Conservation (phyloP, 768 basidiomycete genomes). For the Crepidotus variabilis region DNA sequence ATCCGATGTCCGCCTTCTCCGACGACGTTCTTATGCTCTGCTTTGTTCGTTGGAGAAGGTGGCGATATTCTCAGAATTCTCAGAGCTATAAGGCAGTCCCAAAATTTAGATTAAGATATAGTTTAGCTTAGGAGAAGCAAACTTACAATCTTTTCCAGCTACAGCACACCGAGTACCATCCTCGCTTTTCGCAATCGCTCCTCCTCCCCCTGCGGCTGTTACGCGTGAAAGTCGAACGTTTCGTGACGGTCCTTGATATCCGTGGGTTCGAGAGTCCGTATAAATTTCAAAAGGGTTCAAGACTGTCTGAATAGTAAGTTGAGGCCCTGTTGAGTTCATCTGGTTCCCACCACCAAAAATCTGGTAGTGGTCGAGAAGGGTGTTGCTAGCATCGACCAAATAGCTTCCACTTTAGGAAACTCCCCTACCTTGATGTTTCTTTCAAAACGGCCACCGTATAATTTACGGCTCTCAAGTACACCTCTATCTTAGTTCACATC, state of each 20-base stretch:
- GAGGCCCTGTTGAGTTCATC: slow-evolving; percentile 19
- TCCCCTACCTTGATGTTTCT: background rate
- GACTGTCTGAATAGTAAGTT: slow-evolving; percentile 24
- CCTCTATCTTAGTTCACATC: too few species aligned
- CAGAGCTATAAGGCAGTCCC: slow-evolving; percentile 37
- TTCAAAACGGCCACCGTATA: background rate
- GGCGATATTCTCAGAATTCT: slow-evolving; percentile 58
- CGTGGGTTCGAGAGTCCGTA: slow-evolving; percentile 38
- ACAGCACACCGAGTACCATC: slow-evolving; percentile 68
- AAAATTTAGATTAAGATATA: background rate
- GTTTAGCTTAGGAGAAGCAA: background rate
- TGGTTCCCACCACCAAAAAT: background rate
- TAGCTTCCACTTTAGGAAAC: background rate
- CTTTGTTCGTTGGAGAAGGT: slow-evolving; percentile 30
- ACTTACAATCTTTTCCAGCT: slow-evolving; percentile 75
- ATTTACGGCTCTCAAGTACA: too few species aligned
- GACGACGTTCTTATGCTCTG: slow-evolving; percentile 47
- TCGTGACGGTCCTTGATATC: slow-evolving; percentile 38
- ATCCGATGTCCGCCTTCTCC: slow-evolving; percentile 64
- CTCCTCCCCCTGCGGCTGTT: slow-evolving; percentile 52
- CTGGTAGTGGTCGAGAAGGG: background rate
- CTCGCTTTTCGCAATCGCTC: slow-evolving; percentile 62
- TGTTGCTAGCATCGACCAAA: background rate
- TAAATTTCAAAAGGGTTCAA: slow-evolving; percentile 30
- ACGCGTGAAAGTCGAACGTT: slow-evolving; percentile 61